These are phyloP conservation scores for Trypanosoma rangeli DNA, from an alignment of 208 protist species.

Conservation along the genomic window DNA sequence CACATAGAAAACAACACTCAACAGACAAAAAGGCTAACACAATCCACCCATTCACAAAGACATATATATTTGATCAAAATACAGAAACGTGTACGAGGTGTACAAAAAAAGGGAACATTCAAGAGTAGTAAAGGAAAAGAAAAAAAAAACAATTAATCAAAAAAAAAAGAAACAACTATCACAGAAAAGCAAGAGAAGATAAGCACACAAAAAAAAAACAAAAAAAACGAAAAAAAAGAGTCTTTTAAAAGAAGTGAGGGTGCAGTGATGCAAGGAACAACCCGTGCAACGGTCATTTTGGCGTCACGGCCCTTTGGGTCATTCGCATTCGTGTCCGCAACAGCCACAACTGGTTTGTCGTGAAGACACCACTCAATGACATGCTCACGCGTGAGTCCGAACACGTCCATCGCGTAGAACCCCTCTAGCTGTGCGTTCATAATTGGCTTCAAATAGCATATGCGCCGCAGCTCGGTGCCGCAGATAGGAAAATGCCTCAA, in stretches of 20 bases:
- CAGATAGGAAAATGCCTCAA: slow-evolving; percentile 83
- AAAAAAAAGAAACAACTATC: slow-evolving; percentile 16
- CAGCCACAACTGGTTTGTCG: background rate
- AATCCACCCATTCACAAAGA: background rate
- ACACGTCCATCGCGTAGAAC: slow-evolving; percentile 41
- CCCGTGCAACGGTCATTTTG: background rate
- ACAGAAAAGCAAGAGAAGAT: slow-evolving; percentile 8
- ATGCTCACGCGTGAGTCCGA: slow-evolving; percentile 56
- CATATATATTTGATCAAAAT: no score
- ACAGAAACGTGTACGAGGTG: no score
- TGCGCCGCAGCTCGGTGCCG: slow-evolving; percentile 46
- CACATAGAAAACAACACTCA: slow-evolving; percentile 6
- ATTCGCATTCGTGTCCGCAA: background rate
- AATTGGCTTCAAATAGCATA: slow-evolving; percentile 36
- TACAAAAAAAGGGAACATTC: no score
- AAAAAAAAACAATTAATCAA: slow-evolving; percentile 17
- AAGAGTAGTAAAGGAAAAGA: slow-evolving; percentile 15
- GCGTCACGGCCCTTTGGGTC: background rate
- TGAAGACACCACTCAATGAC: slow-evolving; percentile 30
- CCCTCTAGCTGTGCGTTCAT: slow-evolving; percentile 53
- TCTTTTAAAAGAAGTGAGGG: slow-evolving; percentile 6
- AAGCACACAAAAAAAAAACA: slow-evolving; percentile 18
- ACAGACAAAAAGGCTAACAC: background rate
- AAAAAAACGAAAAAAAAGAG: slow-evolving; percentile 21
- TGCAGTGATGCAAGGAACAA: slow-evolving; percentile 2